phyloP scores from a whole-genome alignment of 345 rosid species.

The Toxicodendron radicans region DNA sequence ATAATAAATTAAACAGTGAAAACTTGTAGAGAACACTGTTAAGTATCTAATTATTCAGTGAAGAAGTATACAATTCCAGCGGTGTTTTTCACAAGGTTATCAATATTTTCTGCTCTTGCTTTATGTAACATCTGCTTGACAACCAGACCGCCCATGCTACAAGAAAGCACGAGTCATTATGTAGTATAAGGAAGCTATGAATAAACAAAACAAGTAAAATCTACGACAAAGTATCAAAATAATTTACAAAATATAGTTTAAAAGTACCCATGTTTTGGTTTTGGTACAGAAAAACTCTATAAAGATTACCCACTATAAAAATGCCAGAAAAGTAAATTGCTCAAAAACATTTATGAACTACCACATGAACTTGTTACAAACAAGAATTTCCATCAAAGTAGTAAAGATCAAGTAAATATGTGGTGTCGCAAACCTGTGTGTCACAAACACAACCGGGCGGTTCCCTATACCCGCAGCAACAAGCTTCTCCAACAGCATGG shows the following conservation, averaged over 20 bases:
- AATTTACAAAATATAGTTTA: too few species aligned
- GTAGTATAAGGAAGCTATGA: background rate
- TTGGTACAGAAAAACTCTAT: background rate
- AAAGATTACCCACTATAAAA: background rate
- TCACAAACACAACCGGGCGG: conserved; percentile 96
- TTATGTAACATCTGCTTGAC: conserved; percentile 90
- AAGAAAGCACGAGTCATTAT: conserved; percentile 16
- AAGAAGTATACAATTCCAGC: conserved; percentile 77
- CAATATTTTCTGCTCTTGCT: conserved; percentile 81
- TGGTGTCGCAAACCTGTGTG: conserved; percentile 67
- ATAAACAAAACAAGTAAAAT: conserved; percentile 1
- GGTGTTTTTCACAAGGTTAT: conserved; percentile 79
- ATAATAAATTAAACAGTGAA: conserved; percentile 17
- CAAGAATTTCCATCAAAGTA: background rate
- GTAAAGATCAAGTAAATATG: conserved; percentile 2
- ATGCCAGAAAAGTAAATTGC: background rate
- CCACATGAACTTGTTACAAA: background rate
- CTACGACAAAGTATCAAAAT: background rate
- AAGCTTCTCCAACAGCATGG: conserved; percentile 71
- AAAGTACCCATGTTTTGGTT: too few species aligned
- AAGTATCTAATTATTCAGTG: conserved; percentile 14
- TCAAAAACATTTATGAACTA: background rate
- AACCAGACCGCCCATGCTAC: conserved; percentile 97
- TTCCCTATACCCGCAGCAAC: conserved; percentile 90
- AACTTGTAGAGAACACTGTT: background rate